Conservation (phyloP, 139 green algal species). For the Chlamydomonas sphaeroides region DNA sequence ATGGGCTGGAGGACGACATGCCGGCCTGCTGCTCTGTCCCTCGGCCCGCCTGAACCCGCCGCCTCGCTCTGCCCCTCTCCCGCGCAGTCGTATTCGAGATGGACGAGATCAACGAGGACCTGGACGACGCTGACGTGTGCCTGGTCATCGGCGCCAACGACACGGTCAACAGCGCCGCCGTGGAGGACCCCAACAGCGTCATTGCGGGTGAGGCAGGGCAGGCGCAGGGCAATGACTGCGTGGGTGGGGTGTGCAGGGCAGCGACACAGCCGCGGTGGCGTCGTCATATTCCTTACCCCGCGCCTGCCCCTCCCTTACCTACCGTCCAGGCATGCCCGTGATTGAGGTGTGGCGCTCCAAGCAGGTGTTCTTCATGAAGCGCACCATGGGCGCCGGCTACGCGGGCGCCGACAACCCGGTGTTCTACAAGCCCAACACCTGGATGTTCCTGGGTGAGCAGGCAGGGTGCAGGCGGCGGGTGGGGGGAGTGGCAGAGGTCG, state of each 20-base stretch:
- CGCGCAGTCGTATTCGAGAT: conserved; percentile 53
- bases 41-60: too few relatives aligned
- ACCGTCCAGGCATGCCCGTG: conserved; percentile 56
- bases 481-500: too few relatives aligned
- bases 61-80: not conserved
- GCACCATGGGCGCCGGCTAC: conserved; percentile 86
- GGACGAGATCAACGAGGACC: conserved; percentile 64
- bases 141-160: conserved; percentile 91
- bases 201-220: conserved; percentile 73
- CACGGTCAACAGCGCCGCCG: conserved; percentile 88
- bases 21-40: too few relatives aligned
- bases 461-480: too few relatives aligned
- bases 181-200: conserved; percentile 86
- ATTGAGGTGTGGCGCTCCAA: conserved; percentile 85
- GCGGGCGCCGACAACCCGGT: conserved; percentile 90
- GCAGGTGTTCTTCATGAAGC: conserved; percentile 91
- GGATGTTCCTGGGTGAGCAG: conserved; percentile 30
- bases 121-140: conserved; percentile 79
- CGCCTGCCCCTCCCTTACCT: not conserved
- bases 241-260: too few relatives aligned
- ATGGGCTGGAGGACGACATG: too few relatives aligned
- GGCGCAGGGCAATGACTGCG: not conserved
- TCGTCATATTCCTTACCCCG: too few relatives aligned
- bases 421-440: conserved; percentile 76
- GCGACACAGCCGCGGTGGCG: too few relatives aligned